These are phyloP conservation scores for Pichia sp. DNA, from an alignment of 1,139 yeast species.

Conservation along the genomic window DNA sequence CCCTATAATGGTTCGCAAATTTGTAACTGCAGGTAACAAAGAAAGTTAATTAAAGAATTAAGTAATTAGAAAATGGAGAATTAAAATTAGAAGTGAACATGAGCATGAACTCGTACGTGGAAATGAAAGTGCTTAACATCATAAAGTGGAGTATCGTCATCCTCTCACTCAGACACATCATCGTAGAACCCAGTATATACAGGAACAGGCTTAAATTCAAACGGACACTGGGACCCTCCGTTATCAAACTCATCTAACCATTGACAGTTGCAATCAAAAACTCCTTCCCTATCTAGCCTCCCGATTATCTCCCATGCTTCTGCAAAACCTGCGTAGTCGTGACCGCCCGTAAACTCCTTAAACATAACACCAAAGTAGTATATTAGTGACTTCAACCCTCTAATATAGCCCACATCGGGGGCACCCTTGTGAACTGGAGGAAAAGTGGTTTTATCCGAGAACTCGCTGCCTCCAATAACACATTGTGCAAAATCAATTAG, in stretches of 20 bases:
- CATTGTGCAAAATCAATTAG: constrained; percentile 96
- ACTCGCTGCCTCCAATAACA: constrained; percentile 61
- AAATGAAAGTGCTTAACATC: background rate
- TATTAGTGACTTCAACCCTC: constrained; percentile 69
- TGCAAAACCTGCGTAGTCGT: constrained; percentile 23
- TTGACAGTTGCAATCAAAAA: constrained; percentile 32
- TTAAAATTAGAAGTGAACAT: background rate
- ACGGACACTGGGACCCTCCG: constrained; percentile 29
- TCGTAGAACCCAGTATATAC: constrained; percentile 23
- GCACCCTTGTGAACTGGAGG: constrained; percentile 66
- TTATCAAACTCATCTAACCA: constrained; percentile 51
- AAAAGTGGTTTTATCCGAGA: constrained; percentile 39
- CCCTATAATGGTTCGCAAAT: constrained; percentile 17
- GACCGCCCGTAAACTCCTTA: constrained; percentile 41
- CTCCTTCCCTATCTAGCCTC: constrained; percentile 28
- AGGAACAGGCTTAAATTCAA: constrained; percentile 24
- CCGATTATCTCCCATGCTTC: constrained; percentile 31
- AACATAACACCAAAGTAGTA: constrained; percentile 57
- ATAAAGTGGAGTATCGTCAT: background rate
- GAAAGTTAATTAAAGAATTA: background rate
- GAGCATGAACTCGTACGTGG: background rate
- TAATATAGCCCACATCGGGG: constrained; percentile 78
- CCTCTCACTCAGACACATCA: constrained; percentile 29
- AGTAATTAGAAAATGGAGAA: background rate
- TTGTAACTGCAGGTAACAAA: background rate